Conservation (phyloP, 2,329 filamentous ascomycete species). For the Aspergillus tanneri region DNA sequence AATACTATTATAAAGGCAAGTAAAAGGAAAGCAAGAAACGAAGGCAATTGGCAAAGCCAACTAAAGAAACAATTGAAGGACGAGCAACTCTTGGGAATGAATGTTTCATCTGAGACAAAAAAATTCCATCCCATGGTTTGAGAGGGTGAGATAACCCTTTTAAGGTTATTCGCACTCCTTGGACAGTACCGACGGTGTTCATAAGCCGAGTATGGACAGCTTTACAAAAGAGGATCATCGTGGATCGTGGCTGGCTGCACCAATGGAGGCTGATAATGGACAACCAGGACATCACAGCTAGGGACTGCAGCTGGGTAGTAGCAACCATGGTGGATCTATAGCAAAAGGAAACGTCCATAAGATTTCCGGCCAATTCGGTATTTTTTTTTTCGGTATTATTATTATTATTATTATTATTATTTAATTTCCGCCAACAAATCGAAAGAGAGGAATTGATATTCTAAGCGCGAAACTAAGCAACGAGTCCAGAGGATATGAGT, state of each 20-base stretch:
- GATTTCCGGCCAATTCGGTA: conserved; percentile 6
- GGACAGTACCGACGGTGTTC: conserved; percentile 7
- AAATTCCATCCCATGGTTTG: conserved; percentile 13
- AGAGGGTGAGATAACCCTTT: conserved; percentile 24
- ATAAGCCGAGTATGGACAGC: conserved; percentile 11
- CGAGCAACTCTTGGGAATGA: conserved; percentile 6
- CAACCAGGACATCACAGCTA: conserved; percentile 25
- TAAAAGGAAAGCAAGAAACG: conserved; percentile 1
- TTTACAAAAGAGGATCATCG: conserved; percentile 26
- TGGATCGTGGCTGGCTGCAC: conserved; percentile 30
- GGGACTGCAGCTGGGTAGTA: conserved; percentile 29
- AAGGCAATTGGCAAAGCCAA: conserved; percentile 4
- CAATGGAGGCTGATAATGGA: conserved; percentile 27
- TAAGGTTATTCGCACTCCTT: conserved; percentile 19
- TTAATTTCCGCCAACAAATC: background rate
- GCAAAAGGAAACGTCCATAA: conserved; percentile 8
- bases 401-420: background rate
- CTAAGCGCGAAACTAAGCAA: conserved; percentile 19
- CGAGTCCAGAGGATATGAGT: conserved; percentile 7
- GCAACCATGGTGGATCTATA: conserved; percentile 28
- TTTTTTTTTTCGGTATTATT: background rate
- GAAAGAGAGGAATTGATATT: conserved; percentile 2
- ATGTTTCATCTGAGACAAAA: conserved; percentile 15
- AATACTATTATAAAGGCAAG: background rate
- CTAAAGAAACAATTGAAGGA: background rate